Percentiles rank a stretch among this genome's conserved stretches.
phyloP scores from a whole-genome alignment of 495 filamentous ascomycete genomes.

The Neurospora pannonica region DNA sequence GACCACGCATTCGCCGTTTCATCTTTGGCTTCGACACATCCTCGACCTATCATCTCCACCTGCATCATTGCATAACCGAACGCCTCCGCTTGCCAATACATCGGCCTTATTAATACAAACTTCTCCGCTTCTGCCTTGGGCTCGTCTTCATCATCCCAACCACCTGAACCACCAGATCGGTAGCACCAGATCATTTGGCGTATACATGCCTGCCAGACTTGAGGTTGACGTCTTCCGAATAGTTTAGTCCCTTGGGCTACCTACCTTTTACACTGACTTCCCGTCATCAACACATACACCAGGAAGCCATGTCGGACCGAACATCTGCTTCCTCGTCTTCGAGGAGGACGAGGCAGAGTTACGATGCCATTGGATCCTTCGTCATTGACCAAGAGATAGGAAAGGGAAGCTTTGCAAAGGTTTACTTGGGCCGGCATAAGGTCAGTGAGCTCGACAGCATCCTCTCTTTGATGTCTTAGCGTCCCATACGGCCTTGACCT shows the following conservation, averaged over 20 bases:
- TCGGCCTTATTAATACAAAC: neutral
- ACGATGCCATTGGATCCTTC: constrained; percentile 68
- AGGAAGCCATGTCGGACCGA: constrained; percentile 41
- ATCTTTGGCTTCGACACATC: neutral
- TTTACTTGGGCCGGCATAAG: constrained; percentile 77
- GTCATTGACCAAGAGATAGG: constrained; percentile 76
- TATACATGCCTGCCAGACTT: constrained; percentile 40
- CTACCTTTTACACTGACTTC: constrained; percentile 20
- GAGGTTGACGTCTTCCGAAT: constrained; percentile 31
- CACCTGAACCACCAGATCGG: neutral
- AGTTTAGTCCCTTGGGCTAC: constrained; percentile 39
- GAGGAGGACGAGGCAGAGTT: constrained; percentile 31
- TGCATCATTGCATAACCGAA: neutral
- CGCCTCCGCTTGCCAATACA: neutral
- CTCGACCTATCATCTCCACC: neutral
- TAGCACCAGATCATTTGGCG: constrained; percentile 9
- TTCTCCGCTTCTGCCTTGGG: constrained; percentile 3
- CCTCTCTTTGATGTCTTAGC: neutral
- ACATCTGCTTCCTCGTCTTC: constrained; percentile 21
- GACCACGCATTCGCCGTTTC: neutral
- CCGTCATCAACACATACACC: constrained; percentile 34
- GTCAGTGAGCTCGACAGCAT: constrained; percentile 42
- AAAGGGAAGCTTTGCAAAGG: constrained; percentile 90
- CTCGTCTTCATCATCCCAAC: constrained; percentile 1
- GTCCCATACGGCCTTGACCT: neutral